Base-by-base conservation (phyloP, 2,329 filamentous ascomycete genomes). In the Dothiorella sarmentorum region DNA sequence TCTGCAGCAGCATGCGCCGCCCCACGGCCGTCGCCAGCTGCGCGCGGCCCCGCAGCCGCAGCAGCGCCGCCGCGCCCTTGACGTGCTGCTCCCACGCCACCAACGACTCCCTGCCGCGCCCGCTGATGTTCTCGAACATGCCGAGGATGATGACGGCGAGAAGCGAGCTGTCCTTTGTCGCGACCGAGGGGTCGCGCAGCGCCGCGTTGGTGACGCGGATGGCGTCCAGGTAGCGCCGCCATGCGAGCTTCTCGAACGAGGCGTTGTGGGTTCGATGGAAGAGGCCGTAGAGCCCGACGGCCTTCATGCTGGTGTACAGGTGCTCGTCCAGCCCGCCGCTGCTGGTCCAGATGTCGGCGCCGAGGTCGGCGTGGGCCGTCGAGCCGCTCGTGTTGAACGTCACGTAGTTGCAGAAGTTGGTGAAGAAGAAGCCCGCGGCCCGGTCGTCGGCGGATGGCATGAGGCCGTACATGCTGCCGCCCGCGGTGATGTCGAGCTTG, bases 51-150 rank as follows among this genome's bases (percentile, higher is more conserved):
- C 72, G 69, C 11, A 72, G 61, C 11, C 61, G 62, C n/a, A 74
- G 43, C 7, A 74, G 61, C 1, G 67, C 65, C 26, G 65, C 65
- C 2, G 70, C 71, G 2, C 72, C 71, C 44, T 68, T 64, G 17
- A 71, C 63, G 56, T 74, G 72, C 17, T 66, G 66, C 24, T 60
- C 62, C 69, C 70, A 73, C 3, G 67, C 63, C 47, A 62, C 59
- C n/a, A 71, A 53, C 7, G 71, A 70, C 17, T 64, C 58, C 20
- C 65, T 63, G 18, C 60, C 67, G 24, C 66, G 61, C 38, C 66
- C 70, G 7, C 64, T 64, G 20, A 71, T 66, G 49, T 64, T 69
- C 56, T 73, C 71, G 43, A 71, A 73, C 56, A 71, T 61, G 4
- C 70, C 67, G 5, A 73, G 61, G 1, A 71, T 60, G 3, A 69